These are phyloP conservation scores for Coemansia reversa DNA, from an alignment of 192 early-diverging fungal genomes.

Conservation along the genomic window DNA sequence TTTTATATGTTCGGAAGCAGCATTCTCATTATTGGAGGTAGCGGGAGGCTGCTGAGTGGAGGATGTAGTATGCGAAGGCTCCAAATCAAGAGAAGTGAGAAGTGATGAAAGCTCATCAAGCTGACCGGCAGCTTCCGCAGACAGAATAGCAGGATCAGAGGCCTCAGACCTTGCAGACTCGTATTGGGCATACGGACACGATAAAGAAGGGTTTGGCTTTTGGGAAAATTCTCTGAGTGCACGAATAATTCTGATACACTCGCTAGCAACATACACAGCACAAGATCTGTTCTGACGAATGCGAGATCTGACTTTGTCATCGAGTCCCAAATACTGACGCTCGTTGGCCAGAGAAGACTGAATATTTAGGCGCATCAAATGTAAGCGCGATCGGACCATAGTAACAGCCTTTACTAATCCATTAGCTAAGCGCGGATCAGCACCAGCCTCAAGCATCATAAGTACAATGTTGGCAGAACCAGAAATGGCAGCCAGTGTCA, in stretches of 20 bases:
- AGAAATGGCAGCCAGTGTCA: constrained; percentile 40
- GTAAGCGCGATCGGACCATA: constrained; percentile 48
- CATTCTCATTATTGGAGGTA: constrained; percentile 22
- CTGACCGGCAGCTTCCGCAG: constrained; percentile 12
- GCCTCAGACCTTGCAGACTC: background rate
- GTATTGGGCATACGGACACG: background rate
- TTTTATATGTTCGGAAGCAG: constrained; percentile 6
- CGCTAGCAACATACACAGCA: constrained; percentile 26
- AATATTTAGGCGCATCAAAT: constrained; percentile 29
- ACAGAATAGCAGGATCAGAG: constrained; percentile 3
- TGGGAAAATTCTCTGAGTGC: constrained; percentile 22
- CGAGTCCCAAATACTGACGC: background rate
- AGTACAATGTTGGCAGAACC: constrained; percentile 31
- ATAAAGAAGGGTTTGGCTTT: background rate
- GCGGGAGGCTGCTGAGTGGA: background rate
- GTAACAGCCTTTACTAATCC: constrained; percentile 29
- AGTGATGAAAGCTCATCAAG: constrained; percentile 40
- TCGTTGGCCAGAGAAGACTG: constrained; percentile 23
- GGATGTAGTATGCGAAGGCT: background rate
- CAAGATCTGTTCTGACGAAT: constrained; percentile 20
- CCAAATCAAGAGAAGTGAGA: constrained; percentile 27
- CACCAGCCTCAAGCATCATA: constrained; percentile 35
- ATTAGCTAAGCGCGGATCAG: constrained; percentile 39
- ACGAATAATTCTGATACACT: constrained; percentile 41
- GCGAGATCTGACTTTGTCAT: constrained; percentile 7